Evolutionary conservation across 352 stramenopile genomes (phyloP).

Genomic region (Stramenopiles sp.): DNA sequence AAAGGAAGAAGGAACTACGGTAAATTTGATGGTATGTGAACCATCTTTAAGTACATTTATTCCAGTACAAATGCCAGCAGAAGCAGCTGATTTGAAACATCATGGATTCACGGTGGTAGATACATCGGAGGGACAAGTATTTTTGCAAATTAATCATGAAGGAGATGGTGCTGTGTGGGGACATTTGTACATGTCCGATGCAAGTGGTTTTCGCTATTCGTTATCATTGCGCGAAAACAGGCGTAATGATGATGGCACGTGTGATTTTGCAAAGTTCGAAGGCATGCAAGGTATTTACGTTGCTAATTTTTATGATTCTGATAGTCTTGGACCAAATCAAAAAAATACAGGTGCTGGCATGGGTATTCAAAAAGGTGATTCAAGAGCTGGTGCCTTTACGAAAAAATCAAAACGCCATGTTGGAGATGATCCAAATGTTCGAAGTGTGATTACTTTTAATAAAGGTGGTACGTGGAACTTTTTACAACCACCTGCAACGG

Average conservation of each 20-base stretch:
- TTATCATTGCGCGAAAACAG: slow-evolving; percentile 17
- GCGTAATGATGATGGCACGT: slow-evolving; percentile 11
- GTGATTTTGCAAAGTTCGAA: slow-evolving; percentile 18
- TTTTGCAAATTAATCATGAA: slow-evolving; percentile 18
- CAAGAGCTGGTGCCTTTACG: neutral
- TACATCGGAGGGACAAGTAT: slow-evolving; percentile 13
- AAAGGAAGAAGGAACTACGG: slow-evolving; percentile 5
- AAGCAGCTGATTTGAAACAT: slow-evolving; percentile 13
- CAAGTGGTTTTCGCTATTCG: slow-evolving; percentile 12
- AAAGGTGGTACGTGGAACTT: slow-evolving; percentile 14
- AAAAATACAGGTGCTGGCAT: neutral
- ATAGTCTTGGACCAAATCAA: neutral
- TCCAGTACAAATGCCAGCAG: neutral
- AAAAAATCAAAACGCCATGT: neutral
- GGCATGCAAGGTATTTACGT: slow-evolving; percentile 19
- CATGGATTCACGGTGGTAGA: slow-evolving; percentile 17
- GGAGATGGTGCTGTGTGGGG: slow-evolving; percentile 11
- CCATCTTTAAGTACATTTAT: slow-evolving; percentile 6
- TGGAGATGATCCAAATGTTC: slow-evolving; percentile 10
- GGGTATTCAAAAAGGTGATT: slow-evolving; percentile 9
- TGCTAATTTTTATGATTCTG: slow-evolving; percentile 12
- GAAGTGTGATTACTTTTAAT: slow-evolving; percentile 17
- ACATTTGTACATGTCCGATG: slow-evolving; percentile 17
- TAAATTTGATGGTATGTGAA: slow-evolving; percentile 8
- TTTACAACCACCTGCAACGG: slow-evolving; percentile 7